phyloP scores from a whole-genome alignment of 148 eudicot species.

The Rhododendron griersonianum region DNA sequence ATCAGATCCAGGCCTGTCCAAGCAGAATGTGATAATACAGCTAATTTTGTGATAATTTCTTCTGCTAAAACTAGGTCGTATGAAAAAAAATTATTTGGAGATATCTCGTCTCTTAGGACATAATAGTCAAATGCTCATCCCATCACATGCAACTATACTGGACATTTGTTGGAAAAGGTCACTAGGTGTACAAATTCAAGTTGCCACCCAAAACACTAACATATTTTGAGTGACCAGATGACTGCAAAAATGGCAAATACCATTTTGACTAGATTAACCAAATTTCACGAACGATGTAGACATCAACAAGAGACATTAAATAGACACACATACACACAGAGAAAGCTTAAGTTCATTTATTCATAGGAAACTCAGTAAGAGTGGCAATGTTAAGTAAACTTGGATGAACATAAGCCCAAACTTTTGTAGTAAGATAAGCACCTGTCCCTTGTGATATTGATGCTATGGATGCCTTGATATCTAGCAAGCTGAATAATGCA shows the following conservation, averaged over 20 bases:
- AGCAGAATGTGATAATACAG: neutral
- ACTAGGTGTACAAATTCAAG: neutral
- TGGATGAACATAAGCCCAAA: neutral
- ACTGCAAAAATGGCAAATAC: neutral
- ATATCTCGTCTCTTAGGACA: neutral
- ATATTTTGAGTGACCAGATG: neutral
- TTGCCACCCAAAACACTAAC: neutral
- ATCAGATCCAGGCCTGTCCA: constrained; percentile 70
- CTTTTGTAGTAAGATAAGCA: constrained; percentile 21
- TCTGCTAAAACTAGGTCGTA: neutral
- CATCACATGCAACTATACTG: neutral
- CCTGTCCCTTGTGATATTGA: constrained; percentile 92
- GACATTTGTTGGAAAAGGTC: neutral
- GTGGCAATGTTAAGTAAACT: neutral
- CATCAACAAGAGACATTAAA: neutral
- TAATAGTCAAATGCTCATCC: neutral
- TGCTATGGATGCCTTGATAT: constrained; percentile 58
- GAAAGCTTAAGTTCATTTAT: neutral
- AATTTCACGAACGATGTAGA: neutral
- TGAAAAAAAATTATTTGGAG: neutral
- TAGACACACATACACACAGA: neutral
- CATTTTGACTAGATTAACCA: neutral
- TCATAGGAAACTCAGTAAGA: neutral
- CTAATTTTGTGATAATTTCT: neutral
- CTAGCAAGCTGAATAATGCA: constrained; percentile 91